Evolutionary conservation across 768 basidiomycete species (phyloP).

Genomic region (Lentinus tigrinus): DNA sequence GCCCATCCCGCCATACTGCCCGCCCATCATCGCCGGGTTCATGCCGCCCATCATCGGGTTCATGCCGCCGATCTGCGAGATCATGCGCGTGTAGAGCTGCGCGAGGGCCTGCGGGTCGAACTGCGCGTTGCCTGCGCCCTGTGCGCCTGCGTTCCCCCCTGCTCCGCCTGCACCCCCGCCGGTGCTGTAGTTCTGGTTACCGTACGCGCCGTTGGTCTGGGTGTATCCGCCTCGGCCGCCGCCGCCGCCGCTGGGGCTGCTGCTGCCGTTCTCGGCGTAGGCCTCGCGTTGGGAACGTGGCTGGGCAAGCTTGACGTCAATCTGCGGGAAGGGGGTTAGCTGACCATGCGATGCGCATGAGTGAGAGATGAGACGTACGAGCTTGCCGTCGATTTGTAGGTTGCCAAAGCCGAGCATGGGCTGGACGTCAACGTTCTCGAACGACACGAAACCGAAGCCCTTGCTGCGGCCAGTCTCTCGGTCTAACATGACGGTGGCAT

Average conservation of each 20-base stretch:
- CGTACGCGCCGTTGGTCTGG: constrained; percentile 30
- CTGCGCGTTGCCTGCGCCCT: constrained; percentile 47
- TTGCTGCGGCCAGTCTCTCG: constrained; percentile 93
- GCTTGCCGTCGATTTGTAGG: constrained; percentile 91
- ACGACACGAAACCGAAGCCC: constrained; percentile 97
- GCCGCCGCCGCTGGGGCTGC: constrained; percentile 34
- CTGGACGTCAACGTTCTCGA: constrained; percentile 88
- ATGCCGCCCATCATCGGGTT: constrained; percentile 44
- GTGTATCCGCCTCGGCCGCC: constrained; percentile 16
- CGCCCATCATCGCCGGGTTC: constrained; percentile 49
- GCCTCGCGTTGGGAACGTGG: constrained; percentile 80
- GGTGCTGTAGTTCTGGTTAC: constrained; percentile 39
- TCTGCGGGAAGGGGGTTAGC: constrained; percentile 46
- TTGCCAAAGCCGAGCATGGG: constrained; percentile 87
- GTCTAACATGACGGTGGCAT: constrained; percentile 98
- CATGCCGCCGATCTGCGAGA: constrained; percentile 68
- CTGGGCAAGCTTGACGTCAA: constrained; percentile 96
- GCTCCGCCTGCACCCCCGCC: constrained; percentile 17
- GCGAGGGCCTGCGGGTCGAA: constrained; percentile 95
- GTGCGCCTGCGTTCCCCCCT: constrained; percentile 23
- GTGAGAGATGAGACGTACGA: constrained; percentile 53
- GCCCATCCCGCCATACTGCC: constrained; percentile 40
- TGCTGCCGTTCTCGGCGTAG: constrained; percentile 49
- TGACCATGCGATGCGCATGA: not conserved
- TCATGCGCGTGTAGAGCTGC: constrained; percentile 93